Base-by-base conservation (phyloP, 2,329 filamentous ascomycete genomes). In the Pseudocercospora musae region DNA sequence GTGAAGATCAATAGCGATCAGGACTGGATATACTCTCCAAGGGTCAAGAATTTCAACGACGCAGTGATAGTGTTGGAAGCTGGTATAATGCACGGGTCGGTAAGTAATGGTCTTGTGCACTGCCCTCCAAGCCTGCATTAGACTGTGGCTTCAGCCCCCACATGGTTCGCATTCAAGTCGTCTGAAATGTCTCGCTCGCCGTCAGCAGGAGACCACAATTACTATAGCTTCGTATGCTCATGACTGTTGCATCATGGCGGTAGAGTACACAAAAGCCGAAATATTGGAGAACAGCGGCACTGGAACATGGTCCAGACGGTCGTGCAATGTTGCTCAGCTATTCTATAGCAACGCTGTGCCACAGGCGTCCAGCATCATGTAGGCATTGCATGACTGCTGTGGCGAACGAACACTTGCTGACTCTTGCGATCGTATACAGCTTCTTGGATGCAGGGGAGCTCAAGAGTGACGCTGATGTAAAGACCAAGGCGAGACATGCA, bases 381-480 rank as follows among this genome's bases (percentile, higher is more conserved):
- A 48, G 3, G 37, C 3, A 13, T 13, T 40, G n/a, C 37, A n/a
- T 2, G 11, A 40, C n/a, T 11, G 3, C 9, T 40, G 37, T 40
- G 10, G 3, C 3, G 2, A 13, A n/a, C 42, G 20, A 20, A 4
- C 3, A 20, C 42, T 48, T 10, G 20, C 42, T 48, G 42, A 48
- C 42, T 15, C 23, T 25, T 3, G 23, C 23, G 23, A 25, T 25
- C 23, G 3, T 18, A 11, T 13, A 18, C 42, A 57, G 55, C 23
- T 52, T 59, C 29, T 21, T 59, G 2, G 15, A 59, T 29, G 57
- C 46, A 20, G 46, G 57, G n/a, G 57, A 59, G 23, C 21, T 53
- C 9, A 54, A 33, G 10, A 13, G 13, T 5, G n/a, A n/a, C 5
- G 2, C 27, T n/a, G 29, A 53, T 42, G 46, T 7, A 5, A 29